Base-by-base conservation (phyloP, 169 alveolate species). In the Toxoplasma gondii region DNA sequence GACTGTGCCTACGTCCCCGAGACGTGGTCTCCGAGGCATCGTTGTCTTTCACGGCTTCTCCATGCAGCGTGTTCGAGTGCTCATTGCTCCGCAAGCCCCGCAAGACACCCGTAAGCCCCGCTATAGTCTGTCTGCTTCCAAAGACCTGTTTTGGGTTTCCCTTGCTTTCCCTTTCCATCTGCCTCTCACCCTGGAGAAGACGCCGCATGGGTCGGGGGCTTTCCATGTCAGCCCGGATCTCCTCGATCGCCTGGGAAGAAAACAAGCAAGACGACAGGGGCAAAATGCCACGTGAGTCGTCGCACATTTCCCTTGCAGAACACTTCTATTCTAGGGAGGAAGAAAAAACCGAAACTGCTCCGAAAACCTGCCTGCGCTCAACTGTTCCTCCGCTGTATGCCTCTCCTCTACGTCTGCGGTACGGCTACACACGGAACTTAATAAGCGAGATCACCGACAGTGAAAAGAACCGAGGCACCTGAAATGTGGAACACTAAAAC, bases 151-250 rank as follows among this genome's bases (percentile, higher is more conserved):
- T 4, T 49, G 58, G 22, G 12, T 4, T 12, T 12, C 58, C 58
- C 58, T 49, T 49, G 58, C 12, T 49, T 49, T 12, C 22, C 58
- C 4, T 49, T 49, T 4, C 58, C 12, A 7, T 49, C 22, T 49
- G 4, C 58, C 58, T 49, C 19, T 67, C 29, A 91, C 94, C 94
- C 29, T 91, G 94, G 44, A 91, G 78, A 19, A 91, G 88, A 24
- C 94, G 88, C 34, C 91, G 58, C 94, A 91, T 91, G 38, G 94
- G 94, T 43, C 82, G 41, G 29, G 88, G 69, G 45, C 43, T 34
- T 58, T 16, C 90, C 91, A 91, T 80, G 74, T 91, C 94, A 36
- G 38, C 54, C 38, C 45, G 90, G 36, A 91, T 91, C n/a, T 91
- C 94, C 70, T 67, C 54, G 38, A 91, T n/a, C 24, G 94, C 94